Conservation (phyloP, 2,329 filamentous ascomycete species). For the Aspergillus glaucus region DNA sequence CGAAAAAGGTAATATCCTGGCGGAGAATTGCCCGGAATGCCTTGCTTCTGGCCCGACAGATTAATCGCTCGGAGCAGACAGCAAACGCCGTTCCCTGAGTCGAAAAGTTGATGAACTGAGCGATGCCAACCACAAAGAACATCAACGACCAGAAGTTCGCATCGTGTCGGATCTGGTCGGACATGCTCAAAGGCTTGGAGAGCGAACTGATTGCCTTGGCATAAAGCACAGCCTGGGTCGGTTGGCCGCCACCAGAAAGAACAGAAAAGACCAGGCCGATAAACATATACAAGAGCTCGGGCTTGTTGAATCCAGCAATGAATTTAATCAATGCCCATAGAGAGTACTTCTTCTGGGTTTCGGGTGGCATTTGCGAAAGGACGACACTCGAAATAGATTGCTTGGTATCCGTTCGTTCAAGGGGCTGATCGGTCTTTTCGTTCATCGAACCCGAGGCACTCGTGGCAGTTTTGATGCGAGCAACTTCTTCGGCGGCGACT, state of each 20-base stretch:
- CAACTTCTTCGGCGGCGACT: constrained; percentile 22
- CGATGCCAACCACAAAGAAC: constrained; percentile 77
- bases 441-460: constrained; percentile 22
- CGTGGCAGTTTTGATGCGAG: constrained; percentile 27
- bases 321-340: constrained; percentile 72
- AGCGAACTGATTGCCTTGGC: constrained; percentile 77
- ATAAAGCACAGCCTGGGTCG: constrained; percentile 73
- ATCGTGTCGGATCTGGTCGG: constrained; percentile 56
- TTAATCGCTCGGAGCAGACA: constrained; percentile 75
- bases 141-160: constrained; percentile 83
- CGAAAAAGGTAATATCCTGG: constrained; percentile 90
- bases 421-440: constrained; percentile 27
- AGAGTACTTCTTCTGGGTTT: constrained; percentile 55
- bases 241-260: constrained; percentile 76
- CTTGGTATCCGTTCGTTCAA: constrained; percentile 42
- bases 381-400: constrained; percentile 62
- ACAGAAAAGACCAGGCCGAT: constrained; percentile 66
- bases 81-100: constrained; percentile 70
- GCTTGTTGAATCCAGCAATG: constrained; percentile 70
- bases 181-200: constrained; percentile 50
- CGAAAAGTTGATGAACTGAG: constrained; percentile 63
- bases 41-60: constrained; percentile 73
- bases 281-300: constrained; percentile 66
- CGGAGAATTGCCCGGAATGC: constrained; percentile 84
- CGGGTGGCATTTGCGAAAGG: constrained; percentile 51